A percentile compares a stretch with the other conserved stretches of the same genome.
phyloP scores from a whole-genome alignment of 768 basidiomycete species.

The Daedaleopsis nitida region DNA sequence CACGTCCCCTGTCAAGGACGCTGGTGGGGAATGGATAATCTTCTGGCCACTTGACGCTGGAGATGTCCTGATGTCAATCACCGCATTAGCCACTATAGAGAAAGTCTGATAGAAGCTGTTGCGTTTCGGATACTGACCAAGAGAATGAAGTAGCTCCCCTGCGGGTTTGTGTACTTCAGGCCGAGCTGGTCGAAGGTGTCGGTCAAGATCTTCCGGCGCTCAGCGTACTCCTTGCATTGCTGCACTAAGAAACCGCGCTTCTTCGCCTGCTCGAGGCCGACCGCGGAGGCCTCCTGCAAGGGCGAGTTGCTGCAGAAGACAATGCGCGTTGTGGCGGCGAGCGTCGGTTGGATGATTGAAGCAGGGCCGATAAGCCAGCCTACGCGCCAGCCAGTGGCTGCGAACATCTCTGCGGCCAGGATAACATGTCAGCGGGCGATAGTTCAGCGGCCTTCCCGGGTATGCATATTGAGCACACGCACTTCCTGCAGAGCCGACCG shows the following conservation, averaged over 20 bases:
- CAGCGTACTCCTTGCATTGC: conserved; percentile 77
- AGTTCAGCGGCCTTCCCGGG: neutral
- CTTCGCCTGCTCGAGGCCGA: conserved; percentile 80
- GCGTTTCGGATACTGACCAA: conserved; percentile 51
- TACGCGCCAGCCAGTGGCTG: conserved; percentile 96
- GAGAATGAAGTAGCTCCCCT: conserved; percentile 91
- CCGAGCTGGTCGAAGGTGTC: conserved; percentile 83
- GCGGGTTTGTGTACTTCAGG: conserved; percentile 82
- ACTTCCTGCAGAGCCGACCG: conserved; percentile 96
- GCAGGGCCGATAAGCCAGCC: conserved; percentile 93
- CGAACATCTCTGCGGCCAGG: conserved; percentile 78
- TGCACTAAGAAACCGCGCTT: conserved; percentile 75
- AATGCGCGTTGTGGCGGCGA: conserved; percentile 91
- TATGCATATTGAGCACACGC: conserved; percentile 24
- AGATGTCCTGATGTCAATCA: conserved; percentile 60
- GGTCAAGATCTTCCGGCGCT: conserved; percentile 73
- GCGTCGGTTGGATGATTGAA: conserved; percentile 80
- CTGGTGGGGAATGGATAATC: conserved; percentile 81
- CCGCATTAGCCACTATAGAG: neutral
- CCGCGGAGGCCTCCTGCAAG: conserved; percentile 90
- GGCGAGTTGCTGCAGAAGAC: conserved; percentile 96
- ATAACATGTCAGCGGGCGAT: conserved; percentile 25
- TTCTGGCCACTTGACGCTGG: conserved; percentile 75
- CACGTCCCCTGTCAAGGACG: conserved; percentile 77
- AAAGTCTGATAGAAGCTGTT: neutral